Base-by-base conservation (phyloP, 352 stramenopile species). In the Pythium insidiosum region DNA sequence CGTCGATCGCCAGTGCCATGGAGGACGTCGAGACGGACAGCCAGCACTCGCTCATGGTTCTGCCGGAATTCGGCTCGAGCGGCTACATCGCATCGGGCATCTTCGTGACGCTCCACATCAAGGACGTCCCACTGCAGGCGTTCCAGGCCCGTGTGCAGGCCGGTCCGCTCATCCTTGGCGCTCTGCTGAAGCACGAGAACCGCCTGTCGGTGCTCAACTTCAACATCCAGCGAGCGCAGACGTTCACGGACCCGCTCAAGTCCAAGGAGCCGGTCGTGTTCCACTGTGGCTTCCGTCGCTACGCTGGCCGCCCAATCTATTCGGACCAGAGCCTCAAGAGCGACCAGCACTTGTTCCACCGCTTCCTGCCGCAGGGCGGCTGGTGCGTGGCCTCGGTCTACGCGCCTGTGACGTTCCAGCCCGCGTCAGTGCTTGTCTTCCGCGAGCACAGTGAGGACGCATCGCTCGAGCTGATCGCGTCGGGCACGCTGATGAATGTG, bases 261-360 rank as follows among this genome's bases (percentile, higher is more conserved):
- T 97, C 88, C 25, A 98, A 99, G 61, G 95, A 98, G 37, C 69
- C 85, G 22, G 63, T 99, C 12, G 84, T 88, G 15, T 97, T 99
- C 58, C 89, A 97, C 66, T 97, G 88, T 49, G 96, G 96, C 18
- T 99, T 98, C 83, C 84, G 96, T 20, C 92, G 85, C 21, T 98
- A 95, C 67, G 69, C 81, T 5, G 82, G 72, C 20, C 81, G 83
- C 42, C 96, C 97, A 0, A 67, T 99, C 21, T 99, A 98, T 69
- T 98, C 85, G 22, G 92, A 99, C 60, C 81, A 98, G 62, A 98
- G 96, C 48, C 69, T 99, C 18, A 99, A 99, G 58, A 97, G 93
- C 65, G 95, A 99, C 70, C 98, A 99, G 68, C 94, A 98, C 66
- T 95, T 99, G 54, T 98, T 98, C 63, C 89, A 98, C 69, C 82